Conservation (phyloP, 139 green algal genomes). For the Chlorella sorokiniana region DNA sequence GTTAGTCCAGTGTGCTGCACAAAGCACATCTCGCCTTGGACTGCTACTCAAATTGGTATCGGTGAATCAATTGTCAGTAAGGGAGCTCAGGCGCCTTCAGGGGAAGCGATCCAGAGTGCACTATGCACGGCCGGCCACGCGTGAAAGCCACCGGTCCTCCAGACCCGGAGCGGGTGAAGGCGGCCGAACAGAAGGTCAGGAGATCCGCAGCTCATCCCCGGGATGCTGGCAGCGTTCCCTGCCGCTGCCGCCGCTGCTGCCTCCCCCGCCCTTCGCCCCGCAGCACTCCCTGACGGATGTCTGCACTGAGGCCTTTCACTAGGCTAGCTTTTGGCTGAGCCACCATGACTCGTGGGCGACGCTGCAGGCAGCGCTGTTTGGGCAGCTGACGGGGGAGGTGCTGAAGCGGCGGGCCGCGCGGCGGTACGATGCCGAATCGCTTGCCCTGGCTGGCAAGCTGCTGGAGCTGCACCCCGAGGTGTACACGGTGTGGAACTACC, state of each 20-base stretch:
- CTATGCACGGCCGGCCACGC: slow-evolving; percentile 47
- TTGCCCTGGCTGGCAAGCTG: slow-evolving; percentile 58
- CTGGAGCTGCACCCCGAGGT: slow-evolving; percentile 86
- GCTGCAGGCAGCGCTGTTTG: slow-evolving; percentile 52
- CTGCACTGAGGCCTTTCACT: too few relatives aligned
- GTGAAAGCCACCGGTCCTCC: slow-evolving; percentile 20
- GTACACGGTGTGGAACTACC: slow-evolving; percentile 94
- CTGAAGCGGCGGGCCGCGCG: slow-evolving; percentile 24
- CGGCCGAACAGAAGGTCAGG: slow-evolving; percentile 40
- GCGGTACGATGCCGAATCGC: slow-evolving; percentile 33
- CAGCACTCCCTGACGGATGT: slow-evolving; percentile 42
- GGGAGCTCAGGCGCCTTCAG: too few relatives aligned
- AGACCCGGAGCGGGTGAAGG: slow-evolving; percentile 44
- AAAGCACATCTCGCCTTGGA: too few relatives aligned
- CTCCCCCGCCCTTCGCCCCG: background rate
- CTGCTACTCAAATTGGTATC: too few relatives aligned
- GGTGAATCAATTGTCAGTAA: too few relatives aligned
- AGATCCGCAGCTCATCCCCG: too few relatives aligned
- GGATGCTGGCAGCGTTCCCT: background rate
- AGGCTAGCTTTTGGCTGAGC: too few relatives aligned
- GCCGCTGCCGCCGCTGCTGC: background rate
- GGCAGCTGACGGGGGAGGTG: slow-evolving; percentile 60
- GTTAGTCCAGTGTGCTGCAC: too few relatives aligned
- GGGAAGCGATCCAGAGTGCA: too few relatives aligned
- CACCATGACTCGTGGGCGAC: too few relatives aligned